Evolutionary conservation across 2,329 filamentous ascomycete species (phyloP).

Genomic region (Pseudocercospora musae): DNA sequence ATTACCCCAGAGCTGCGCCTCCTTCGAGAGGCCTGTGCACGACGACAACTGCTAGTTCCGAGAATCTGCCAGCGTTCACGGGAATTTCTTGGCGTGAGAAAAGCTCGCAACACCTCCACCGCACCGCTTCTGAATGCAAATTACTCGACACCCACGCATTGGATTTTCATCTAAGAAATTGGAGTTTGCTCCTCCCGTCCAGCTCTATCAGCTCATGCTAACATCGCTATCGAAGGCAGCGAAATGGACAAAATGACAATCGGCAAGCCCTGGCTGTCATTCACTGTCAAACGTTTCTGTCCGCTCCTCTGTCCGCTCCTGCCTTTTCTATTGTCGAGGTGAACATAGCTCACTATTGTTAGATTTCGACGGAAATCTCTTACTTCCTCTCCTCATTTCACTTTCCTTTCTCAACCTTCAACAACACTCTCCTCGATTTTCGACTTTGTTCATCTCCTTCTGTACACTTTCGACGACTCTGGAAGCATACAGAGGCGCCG

Average conservation of each 20-base stretch:
- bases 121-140: background rate
- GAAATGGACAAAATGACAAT: background rate
- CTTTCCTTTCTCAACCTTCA: background rate
- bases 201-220: background rate
- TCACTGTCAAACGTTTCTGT: background rate
- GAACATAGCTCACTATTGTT: constrained; percentile 3
- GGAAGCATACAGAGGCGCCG: background rate
- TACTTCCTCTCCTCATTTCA: background rate
- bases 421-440: background rate
- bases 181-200: background rate
- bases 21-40: background rate
- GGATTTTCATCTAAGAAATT: background rate
- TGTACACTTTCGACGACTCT: background rate
- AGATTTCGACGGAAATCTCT: background rate
- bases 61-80: background rate
- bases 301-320: background rate
- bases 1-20: constrained; percentile 4
- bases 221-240: background rate
- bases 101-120: constrained; percentile 6
- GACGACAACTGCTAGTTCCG: background rate
- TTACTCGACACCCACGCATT: background rate
- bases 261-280: background rate
- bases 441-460: background rate
- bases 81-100: constrained; percentile 1
- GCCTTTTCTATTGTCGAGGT: background rate